Evolutionary conservation across 805 yeast species (phyloP), one percentile per base, ranked within the genome.

Genomic region (Lachancea sp.): DNA sequence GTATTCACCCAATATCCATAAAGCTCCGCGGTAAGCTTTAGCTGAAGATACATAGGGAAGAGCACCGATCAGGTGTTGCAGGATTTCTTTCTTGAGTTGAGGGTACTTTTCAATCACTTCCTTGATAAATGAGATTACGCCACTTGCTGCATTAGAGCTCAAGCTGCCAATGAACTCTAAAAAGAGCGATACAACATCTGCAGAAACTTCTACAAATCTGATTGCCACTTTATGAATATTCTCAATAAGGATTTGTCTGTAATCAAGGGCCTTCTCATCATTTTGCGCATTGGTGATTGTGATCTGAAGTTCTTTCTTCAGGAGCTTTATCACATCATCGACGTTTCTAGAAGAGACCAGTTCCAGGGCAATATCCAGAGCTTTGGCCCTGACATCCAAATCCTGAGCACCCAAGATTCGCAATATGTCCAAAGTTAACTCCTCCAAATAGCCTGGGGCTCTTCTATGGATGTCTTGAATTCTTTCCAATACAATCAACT

Each of bases 1-100:
- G 63, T 88, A 92, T 65, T 94, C 98, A 63, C 99, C 98, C 53
- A 92, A 66, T 37, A 92, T 80, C 99, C 99, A 92, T 45, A 94
- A 70, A 0, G 95, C 87, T 22, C 96, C 95, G 50, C 97, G 80
- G 67, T 79, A 83, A 8, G 92, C 96, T 55, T 88, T 88, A 9
- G 96, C 95, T 45, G 92, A 80, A 58, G 79, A 84, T 37, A 86
- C 80, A 18, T 69, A 68, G 20, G 77, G 77, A 56, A 92, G 70
- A 11, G 86, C 68, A 7, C 54, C 52, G 32, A 87, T 64, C 45
- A 92, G 74, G 51, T 82, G 78, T 33, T 63, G 60, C 41, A 92
- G 63, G 35, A 88, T 81, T 15, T 75, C 63, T 16, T 70, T 63
- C 58, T 95, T 78, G 51, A 86, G 71, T 42, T 78, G 78, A 25